A percentile compares a stretch with the other conserved stretches of the same genome.
These are phyloP conservation scores for Ottelia alismoides DNA, from an alignment of 106 monocot genomes.

Conservation along the genomic window DNA sequence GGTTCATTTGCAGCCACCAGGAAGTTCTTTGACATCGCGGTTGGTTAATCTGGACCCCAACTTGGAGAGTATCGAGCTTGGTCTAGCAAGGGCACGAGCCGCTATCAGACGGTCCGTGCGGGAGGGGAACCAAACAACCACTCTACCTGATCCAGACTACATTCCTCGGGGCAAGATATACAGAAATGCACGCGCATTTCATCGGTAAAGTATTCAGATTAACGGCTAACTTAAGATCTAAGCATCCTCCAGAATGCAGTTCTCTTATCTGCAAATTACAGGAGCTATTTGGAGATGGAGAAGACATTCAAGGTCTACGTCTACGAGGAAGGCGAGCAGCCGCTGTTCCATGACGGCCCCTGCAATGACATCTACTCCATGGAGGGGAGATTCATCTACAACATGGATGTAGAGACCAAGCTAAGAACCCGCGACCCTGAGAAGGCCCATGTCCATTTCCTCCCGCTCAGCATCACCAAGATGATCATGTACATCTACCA, in stretches of 20 bases:
- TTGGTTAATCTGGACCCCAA: too few relatives aligned
- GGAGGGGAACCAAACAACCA: slow-evolving; percentile 2
- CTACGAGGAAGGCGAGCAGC: slow-evolving; percentile 59
- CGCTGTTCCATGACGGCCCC: slow-evolving; percentile 57
- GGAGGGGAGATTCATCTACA: slow-evolving; percentile 49
- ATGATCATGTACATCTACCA: slow-evolving; percentile 39
- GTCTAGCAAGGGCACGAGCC: slow-evolving; percentile 28
- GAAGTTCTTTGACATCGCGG: too few relatives aligned
- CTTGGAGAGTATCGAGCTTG: slow-evolving; percentile 28
- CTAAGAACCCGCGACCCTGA: slow-evolving; percentile 30
- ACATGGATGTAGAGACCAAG: slow-evolving; percentile 30
- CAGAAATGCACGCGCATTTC: slow-evolving; percentile 39
- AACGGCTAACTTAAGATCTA: too few relatives aligned
- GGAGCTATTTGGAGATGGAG: slow-evolving; percentile 74
- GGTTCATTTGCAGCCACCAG: too few relatives aligned
- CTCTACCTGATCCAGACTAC: slow-evolving; percentile 14
- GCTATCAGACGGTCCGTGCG: slow-evolving; percentile 22
- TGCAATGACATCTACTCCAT: slow-evolving; percentile 41
- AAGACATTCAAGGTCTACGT: slow-evolving; percentile 39
- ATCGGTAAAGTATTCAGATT: slow-evolving; percentile 22
- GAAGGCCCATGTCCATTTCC: slow-evolving; percentile 45
- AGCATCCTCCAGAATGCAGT: too few relatives aligned
- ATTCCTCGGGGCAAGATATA: slow-evolving; percentile 41
- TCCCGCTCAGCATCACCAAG: slow-evolving; percentile 47
- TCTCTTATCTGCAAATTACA: slow-evolving; percentile 6